Evolutionary conservation across 2,329 filamentous ascomycete species (phyloP).

Genomic region (Phialophora tarda): DNA sequence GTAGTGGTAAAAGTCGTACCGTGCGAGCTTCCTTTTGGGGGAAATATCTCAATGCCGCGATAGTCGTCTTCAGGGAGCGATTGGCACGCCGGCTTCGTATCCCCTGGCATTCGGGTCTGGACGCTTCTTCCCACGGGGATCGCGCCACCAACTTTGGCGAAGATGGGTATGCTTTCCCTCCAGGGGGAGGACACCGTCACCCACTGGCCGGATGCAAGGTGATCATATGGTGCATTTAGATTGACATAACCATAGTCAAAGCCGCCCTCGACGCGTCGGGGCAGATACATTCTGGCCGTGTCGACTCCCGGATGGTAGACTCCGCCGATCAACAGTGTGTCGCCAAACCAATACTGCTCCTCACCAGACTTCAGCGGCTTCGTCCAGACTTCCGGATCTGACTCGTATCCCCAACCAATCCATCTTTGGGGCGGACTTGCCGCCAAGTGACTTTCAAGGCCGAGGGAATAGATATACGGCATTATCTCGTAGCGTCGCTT

Average conservation of each 20-base stretch:
- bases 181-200: conserved; percentile 57
- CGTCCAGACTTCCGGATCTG: conserved; percentile 70
- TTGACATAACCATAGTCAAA: conserved; percentile 66
- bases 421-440: conserved; percentile 71
- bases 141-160: conserved; percentile 61
- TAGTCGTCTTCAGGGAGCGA: conserved; percentile 60
- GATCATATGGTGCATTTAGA: conserved; percentile 65
- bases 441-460: conserved; percentile 64
- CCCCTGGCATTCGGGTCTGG: conserved; percentile 60
- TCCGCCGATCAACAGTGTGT: conserved; percentile 68
- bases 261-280: conserved; percentile 37
- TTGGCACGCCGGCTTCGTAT: conserved; percentile 51
- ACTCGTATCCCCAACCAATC: conserved; percentile 75
- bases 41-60: conserved; percentile 64
- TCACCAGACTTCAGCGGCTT: conserved; percentile 66
- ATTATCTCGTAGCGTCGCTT: conserved; percentile 73
- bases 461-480: conserved; percentile 72
- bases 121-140: conserved; percentile 59
- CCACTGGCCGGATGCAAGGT: conserved; percentile 62
- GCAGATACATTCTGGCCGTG: conserved; percentile 62
- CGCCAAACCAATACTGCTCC: conserved; percentile 75
- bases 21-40: conserved; percentile 51
- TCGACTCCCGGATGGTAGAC: conserved; percentile 67
- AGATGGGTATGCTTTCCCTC: conserved; percentile 60
- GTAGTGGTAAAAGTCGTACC: conserved; percentile 49